Conservation (phyloP, 257 asterid genomes). For the Misopates orontium region DNA sequence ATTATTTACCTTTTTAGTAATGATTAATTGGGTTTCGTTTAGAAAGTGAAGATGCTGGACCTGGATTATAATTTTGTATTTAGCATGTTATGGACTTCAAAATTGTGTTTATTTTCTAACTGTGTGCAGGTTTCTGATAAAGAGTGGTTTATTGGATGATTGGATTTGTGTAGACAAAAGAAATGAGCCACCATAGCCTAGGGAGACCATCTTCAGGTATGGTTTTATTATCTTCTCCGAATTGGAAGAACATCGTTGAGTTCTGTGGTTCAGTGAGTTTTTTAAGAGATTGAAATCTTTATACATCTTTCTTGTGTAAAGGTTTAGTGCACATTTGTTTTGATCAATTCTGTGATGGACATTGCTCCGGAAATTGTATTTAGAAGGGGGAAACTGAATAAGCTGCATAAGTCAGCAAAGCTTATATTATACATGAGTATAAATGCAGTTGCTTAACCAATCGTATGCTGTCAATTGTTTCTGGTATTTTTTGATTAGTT, state of each 20-base stretch:
- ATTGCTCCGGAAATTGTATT: neutral
- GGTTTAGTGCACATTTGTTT: neutral
- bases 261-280: neutral
- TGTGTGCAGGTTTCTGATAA: constrained; percentile 38
- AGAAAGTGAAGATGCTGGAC: constrained; percentile 9
- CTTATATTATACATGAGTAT: neutral
- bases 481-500: neutral
- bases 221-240: constrained; percentile 3
- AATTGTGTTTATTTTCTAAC: constrained; percentile 9
- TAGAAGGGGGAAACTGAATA: neutral
- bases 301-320: neutral
- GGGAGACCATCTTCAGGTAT: constrained; percentile 64
- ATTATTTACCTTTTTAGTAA: neutral
- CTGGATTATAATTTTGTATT: constrained; percentile 3
- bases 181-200: constrained; percentile 54
- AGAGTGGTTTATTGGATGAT: constrained; percentile 40
- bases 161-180: constrained; percentile 35
- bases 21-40: constrained; percentile 11
- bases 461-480: constrained; percentile 5
- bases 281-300: too few species aligned
- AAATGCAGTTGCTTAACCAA: neutral
- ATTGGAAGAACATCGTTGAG: neutral
- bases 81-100: neutral
- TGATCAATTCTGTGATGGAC: neutral
- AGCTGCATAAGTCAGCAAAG: neutral